Base-by-base conservation (phyloP, 352 stramenopile genomes). In the Saprolegnia diclina region DNA sequence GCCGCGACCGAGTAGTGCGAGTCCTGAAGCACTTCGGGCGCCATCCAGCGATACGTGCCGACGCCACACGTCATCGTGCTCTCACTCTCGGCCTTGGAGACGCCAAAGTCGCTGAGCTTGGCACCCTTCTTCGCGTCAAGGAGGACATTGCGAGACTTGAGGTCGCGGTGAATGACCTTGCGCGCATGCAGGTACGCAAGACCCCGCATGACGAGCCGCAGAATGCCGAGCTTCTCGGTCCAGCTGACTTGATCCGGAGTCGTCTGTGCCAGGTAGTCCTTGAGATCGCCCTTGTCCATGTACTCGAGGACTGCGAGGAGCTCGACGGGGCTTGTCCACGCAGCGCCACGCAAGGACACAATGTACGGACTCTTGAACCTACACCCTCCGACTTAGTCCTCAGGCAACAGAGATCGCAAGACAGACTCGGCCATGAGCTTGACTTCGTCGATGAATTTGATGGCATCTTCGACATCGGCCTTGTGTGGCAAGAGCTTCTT, bases 1-100 rank as follows among this genome's bases (percentile, higher is more conserved):
- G 83, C 83, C 69, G 90, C 90, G 68, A 90, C 82, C 29, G 82
- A 89, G 76, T 94, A 91, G 72, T 91, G 90, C 64, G 85, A 89
- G 61, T 82, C 83, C 76, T 88, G 85, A 21, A 94, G 73, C 26
- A 94, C 81, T 64, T 94, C 85, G 0, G 85, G 85, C 24, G 85
- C 85, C 55, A 83, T 93, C 83, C 83, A 93, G 72, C 90, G 89
- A 72, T 91, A 88, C 56, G 85, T 93, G 37, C 85, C 85, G 32
- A 93, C 85, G 32, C 83, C 85, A 5, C 79, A 79, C 2, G 83
- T 92, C 85, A 91, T 92, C 6, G 85, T 93, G 57, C 90, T 83
- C 37, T 91, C 81, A 1, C 78, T 88, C 13, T 83, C 78, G 71
- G 91, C 80, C 14, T 81, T 80, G 67, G 81, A 89, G 70, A 93